These are phyloP conservation scores for Pachyrhizus erosus DNA, from an alignment of 306 rosid species.

Conservation along the genomic window DNA sequence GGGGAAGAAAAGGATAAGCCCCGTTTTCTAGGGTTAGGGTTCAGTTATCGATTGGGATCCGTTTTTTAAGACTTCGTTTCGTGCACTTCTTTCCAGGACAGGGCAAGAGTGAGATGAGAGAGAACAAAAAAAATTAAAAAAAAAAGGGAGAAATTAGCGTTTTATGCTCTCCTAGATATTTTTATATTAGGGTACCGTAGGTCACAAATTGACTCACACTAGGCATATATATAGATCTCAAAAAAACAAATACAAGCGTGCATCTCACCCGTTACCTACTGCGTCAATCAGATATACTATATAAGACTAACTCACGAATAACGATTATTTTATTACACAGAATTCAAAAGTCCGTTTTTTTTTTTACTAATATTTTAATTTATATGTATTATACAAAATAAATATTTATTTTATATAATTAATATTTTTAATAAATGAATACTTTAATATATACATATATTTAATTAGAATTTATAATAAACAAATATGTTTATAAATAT, in stretches of 20 bases:
- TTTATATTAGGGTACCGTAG: slow-evolving; percentile 46
- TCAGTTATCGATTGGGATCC: slow-evolving; percentile 79
- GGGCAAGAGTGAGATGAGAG: neutral
- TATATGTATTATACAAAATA: too few species aligned
- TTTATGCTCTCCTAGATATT: slow-evolving; percentile 57
- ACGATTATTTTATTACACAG: too few species aligned
- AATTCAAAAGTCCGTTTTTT: too few species aligned
- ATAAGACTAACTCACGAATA: neutral
- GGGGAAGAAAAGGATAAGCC: slow-evolving; percentile 57
- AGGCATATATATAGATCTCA: slow-evolving; percentile 20
- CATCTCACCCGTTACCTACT: slow-evolving; percentile 41
- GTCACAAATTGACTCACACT: slow-evolving; percentile 18
- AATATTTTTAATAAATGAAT: too few species aligned
- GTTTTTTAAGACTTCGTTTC: slow-evolving; percentile 54
- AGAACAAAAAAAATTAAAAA: slow-evolving; percentile 35
- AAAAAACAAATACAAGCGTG: slow-evolving; percentile 5
- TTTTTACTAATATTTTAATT: too few species aligned
- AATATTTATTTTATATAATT: too few species aligned
- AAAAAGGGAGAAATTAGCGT: slow-evolving; percentile 58
- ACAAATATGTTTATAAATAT: too few species aligned
- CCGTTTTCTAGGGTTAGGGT: slow-evolving; percentile 73
- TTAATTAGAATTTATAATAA: too few species aligned
- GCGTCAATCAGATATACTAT: neutral
- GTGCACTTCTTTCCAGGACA: slow-evolving; percentile 56
- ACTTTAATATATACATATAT: too few species aligned